These are phyloP conservation scores for Phytophthora ohioensis DNA, from an alignment of 352 stramenopile species.

Conservation along the genomic window DNA sequence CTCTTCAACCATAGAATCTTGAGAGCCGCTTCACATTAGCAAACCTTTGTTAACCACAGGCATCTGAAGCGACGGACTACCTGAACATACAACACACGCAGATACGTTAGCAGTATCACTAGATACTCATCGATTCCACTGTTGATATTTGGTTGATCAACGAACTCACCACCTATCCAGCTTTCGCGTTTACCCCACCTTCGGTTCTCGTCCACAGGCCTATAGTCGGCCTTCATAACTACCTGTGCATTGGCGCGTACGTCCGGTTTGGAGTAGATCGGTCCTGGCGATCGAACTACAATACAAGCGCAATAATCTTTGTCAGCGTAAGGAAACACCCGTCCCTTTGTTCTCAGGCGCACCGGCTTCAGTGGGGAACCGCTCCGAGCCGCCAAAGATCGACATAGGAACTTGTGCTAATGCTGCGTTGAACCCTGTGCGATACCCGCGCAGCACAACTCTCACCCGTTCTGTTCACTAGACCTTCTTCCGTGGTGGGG, in stretches of 20 bases:
- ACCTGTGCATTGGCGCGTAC: slow-evolving; percentile 65
- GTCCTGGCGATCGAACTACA: slow-evolving; percentile 70
- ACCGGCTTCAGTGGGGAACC: slow-evolving; percentile 80
- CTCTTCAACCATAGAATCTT: neutral
- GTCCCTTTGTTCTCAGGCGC: neutral
- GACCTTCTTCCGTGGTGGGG: neutral
- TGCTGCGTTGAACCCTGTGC: neutral
- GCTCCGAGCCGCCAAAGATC: slow-evolving; percentile 83
- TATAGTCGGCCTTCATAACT: slow-evolving; percentile 79
- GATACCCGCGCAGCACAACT: neutral
- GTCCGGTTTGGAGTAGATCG: slow-evolving; percentile 75
- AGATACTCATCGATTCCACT: neutral
- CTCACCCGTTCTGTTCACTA: neutral
- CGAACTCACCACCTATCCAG: slow-evolving; percentile 74
- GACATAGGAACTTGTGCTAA: slow-evolving; percentile 50
- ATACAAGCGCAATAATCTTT: slow-evolving; percentile 5
- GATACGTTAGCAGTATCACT: neutral
- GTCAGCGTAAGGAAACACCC: neutral
- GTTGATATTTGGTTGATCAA: neutral
- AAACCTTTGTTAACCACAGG: slow-evolving; percentile 69
- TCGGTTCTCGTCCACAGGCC: slow-evolving; percentile 65
- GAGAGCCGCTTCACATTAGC: too few relatives aligned
- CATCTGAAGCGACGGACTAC: slow-evolving; percentile 59
- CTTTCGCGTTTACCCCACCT: slow-evolving; percentile 84
- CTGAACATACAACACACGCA: slow-evolving; percentile 21